Conservation (phyloP, 495 filamentous ascomycete genomes). For the Chlorociboria aeruginascens region DNA sequence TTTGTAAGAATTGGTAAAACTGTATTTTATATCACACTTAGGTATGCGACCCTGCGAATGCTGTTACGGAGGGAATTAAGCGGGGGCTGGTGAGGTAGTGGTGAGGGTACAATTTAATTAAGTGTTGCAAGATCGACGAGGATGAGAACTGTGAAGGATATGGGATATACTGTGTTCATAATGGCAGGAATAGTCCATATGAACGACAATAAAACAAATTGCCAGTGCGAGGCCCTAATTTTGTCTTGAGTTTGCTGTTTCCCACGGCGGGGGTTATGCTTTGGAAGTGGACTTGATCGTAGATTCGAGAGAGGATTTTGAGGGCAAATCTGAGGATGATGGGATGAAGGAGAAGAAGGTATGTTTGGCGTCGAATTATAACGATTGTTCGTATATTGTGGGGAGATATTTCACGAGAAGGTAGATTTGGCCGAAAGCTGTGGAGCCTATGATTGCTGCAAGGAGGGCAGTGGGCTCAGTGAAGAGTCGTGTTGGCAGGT, state of each 20-base stretch:
- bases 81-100: background rate
- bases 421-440: background rate
- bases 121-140: background rate
- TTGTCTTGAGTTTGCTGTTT: background rate
- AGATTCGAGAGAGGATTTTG: background rate
- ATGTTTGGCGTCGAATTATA: background rate
- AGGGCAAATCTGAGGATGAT: background rate
- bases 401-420: background rate
- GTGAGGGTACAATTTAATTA: background rate
- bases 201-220: background rate
- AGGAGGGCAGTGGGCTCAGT: background rate
- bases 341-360: background rate
- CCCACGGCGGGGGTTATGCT: background rate
- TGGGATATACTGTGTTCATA: background rate
- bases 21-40: background rate
- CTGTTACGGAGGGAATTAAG: background rate
- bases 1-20: background rate
- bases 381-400: background rate
- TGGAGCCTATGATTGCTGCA: background rate
- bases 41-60: background rate
- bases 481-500: background rate
- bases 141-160: background rate
- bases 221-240: background rate
- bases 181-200: background rate
- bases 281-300: background rate